Evolutionary conservation across 805 yeast species (phyloP).

Genomic region (Wickerhamiella parazyma): DNA sequence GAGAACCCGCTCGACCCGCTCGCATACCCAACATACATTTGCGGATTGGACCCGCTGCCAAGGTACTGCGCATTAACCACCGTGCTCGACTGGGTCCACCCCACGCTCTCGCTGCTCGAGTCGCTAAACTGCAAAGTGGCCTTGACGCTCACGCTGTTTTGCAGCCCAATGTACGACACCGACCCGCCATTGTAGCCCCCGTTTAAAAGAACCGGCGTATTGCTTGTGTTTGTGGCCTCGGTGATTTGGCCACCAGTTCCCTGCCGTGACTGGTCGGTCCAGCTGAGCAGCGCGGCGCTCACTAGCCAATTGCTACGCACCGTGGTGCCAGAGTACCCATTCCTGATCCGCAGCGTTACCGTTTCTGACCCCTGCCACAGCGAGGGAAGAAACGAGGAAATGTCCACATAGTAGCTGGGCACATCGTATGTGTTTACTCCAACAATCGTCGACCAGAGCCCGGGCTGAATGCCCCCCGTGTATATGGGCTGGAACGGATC

Average conservation of each 20-base stretch:
- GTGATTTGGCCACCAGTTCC: slow-evolving; percentile 19
- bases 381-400: slow-evolving; percentile 56
- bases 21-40: not conserved
- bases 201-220: not conserved
- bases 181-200: not conserved
- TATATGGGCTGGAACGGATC: slow-evolving; percentile 62
- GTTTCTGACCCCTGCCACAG: slow-evolving; percentile 42
- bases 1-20: not conserved
- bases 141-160: not conserved
- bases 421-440: slow-evolving; percentile 62
- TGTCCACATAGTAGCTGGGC: slow-evolving; percentile 53
- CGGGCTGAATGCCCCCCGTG: slow-evolving; percentile 73
- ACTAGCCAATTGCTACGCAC: slow-evolving; percentile 24
- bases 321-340: slow-evolving; percentile 15
- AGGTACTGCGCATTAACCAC: slow-evolving; percentile 1
- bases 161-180: not conserved
- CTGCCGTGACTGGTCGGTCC: slow-evolving; percentile 20
- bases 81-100: slow-evolving; percentile 1
- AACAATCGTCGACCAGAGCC: slow-evolving; percentile 71
- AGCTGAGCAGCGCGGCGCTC: slow-evolving; percentile 22
- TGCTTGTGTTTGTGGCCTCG: not conserved
- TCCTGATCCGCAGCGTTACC: slow-evolving; percentile 39
- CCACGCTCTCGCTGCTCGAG: not conserved
- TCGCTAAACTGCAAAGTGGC: slow-evolving; percentile 3
- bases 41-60: not conserved